phyloP scores from a whole-genome alignment of 495 filamentous ascomycete species.

The Talaromyces liani region DNA sequence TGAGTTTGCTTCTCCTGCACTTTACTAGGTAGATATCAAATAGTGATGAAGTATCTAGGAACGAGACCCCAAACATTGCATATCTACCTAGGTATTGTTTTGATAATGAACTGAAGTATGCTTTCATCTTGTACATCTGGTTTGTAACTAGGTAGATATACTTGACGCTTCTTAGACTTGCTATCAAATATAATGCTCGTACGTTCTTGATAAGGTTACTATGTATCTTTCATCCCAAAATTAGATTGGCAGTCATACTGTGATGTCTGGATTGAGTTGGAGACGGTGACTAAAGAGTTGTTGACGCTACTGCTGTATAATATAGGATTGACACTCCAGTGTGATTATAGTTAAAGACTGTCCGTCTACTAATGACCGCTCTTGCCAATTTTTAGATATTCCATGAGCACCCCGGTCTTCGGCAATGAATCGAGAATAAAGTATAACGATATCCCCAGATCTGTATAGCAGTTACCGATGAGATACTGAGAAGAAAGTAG shows the following conservation, averaged over 20 bases:
- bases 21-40: neutral
- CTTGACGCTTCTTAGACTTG: neutral
- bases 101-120: neutral
- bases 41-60: too few relatives aligned
- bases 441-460: neutral
- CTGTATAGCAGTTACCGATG: too few relatives aligned
- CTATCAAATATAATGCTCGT: neutral
- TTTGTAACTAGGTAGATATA: neutral
- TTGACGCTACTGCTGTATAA: too few relatives aligned
- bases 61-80: neutral
- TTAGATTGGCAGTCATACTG: too few relatives aligned
- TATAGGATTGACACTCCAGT: too few relatives aligned
- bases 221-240: neutral
- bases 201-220: neutral
- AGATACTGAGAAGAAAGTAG: too few relatives aligned
- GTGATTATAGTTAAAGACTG: too few relatives aligned
- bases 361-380: neutral
- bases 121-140: neutral
- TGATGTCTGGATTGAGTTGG: too few relatives aligned
- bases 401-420: neutral
- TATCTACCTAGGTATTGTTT: neutral
- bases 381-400: neutral
- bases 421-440: neutral
- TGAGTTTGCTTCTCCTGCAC: neutral
- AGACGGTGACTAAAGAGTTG: too few relatives aligned